phyloP scores from a whole-genome alignment of 208 protist genomes.

The Leptomonas seymouri region DNA sequence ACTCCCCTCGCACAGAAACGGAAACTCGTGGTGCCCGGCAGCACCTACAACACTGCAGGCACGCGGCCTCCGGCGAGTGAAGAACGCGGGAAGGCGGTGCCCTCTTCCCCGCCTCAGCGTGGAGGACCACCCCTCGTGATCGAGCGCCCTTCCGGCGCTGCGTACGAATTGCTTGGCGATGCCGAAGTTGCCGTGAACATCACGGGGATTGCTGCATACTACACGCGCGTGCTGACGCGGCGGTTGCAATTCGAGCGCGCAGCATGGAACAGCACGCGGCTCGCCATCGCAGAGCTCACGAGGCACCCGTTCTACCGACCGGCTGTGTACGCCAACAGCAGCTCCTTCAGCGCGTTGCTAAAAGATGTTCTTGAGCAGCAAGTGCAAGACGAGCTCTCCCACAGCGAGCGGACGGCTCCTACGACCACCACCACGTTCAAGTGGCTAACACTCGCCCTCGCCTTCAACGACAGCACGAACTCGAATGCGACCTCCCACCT shows the following conservation, averaged over 20 bases:
- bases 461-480: not conserved
- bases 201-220: conserved; percentile 14
- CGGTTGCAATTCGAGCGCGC: conserved; percentile 20
- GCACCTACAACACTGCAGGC: too few species aligned
- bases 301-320: conserved; percentile 20
- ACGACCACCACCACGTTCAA: not conserved
- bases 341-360: conserved; percentile 16
- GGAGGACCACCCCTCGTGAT: not conserved
- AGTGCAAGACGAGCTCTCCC: not conserved
- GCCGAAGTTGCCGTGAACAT: conserved; percentile 4
- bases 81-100: not conserved
- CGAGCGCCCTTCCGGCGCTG: conserved; percentile 20
- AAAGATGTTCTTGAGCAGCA: not conserved
- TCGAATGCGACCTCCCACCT: too few species aligned
- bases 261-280: conserved; percentile 16
- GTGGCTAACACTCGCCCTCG: conserved; percentile 2
- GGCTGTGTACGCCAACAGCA: conserved; percentile 17
- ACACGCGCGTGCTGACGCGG: conserved; percentile 19
- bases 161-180: conserved; percentile 31
- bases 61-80: not conserved
- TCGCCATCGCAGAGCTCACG: conserved; percentile 16
- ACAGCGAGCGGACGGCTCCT: not conserved
- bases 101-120: too few species aligned
- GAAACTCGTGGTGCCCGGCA: too few species aligned
- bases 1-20: not conserved